A percentile compares a stretch with the other conserved stretches of the same genome.
phyloP scores from a whole-genome alignment of 176 grass and related monocot species.

The Areca catechu region DNA sequence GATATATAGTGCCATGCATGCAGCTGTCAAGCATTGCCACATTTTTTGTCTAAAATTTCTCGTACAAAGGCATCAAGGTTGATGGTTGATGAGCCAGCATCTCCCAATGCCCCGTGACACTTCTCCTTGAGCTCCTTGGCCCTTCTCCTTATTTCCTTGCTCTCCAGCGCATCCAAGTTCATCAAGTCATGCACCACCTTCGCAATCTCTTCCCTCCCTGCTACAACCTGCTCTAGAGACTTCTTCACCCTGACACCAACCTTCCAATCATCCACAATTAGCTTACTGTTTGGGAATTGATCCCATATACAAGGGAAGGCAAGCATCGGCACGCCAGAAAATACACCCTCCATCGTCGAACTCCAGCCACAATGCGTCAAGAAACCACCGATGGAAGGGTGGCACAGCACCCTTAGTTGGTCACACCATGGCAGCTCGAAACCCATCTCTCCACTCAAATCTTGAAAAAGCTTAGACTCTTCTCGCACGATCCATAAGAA shows the following conservation, averaged over 20 bases:
- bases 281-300: constrained; percentile 29
- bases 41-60: too few relatives aligned
- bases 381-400: constrained; percentile 30
- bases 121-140: constrained; percentile 19
- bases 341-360: constrained; percentile 24
- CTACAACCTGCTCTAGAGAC: constrained; percentile 5
- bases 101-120: neutral
- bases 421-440: constrained; percentile 65
- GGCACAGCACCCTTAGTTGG: constrained; percentile 46
- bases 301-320: constrained; percentile 37
- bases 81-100: too few relatives aligned
- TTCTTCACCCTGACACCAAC: too few relatives aligned
- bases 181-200: constrained; percentile 30
- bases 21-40: too few relatives aligned
- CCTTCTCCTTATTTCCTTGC: constrained; percentile 40
- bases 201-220: constrained; percentile 19
- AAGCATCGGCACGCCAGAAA: too few relatives aligned
- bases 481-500: constrained; percentile 57
- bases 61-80: too few relatives aligned
- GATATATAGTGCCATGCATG: too few relatives aligned
- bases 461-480: constrained; percentile 8
- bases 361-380: constrained; percentile 62
- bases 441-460: constrained; percentile 25
- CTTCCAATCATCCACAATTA: constrained; percentile 56
- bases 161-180: constrained; percentile 29